Percentiles rank a stretch among this genome's conserved stretches.
Conservation (phyloP, 805 yeast genomes). For the Ogataea trehalophila region DNA sequence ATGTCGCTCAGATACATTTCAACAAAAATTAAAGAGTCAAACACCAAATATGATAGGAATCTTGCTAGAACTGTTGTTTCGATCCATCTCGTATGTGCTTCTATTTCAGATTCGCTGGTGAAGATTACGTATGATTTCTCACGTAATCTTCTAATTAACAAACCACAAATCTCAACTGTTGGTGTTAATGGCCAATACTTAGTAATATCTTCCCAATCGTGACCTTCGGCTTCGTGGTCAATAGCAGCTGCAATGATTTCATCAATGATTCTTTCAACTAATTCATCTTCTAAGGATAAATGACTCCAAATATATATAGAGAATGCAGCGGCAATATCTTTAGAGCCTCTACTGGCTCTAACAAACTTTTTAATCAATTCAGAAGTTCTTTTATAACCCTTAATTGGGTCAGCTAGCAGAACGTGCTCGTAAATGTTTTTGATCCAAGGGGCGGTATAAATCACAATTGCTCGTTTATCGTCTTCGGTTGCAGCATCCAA, state of each 20-base stretch:
- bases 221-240: conserved; percentile 73
- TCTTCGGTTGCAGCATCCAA: conserved; percentile 36
- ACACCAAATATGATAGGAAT: conserved; percentile 59
- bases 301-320: conserved; percentile 64
- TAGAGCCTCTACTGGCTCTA: conserved; percentile 47
- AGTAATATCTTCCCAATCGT: conserved; percentile 59
- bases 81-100: conserved; percentile 57
- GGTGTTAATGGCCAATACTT: conserved; percentile 62
- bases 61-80: conserved; percentile 67
- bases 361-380: conserved; percentile 60
- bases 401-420: conserved; percentile 46
- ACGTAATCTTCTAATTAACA: conserved; percentile 53
- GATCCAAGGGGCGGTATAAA: conserved; percentile 70
- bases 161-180: conserved; percentile 67
- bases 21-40: conserved; percentile 60
- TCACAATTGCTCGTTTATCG: conserved; percentile 37
- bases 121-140: conserved; percentile 47
- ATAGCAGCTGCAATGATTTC: conserved; percentile 71
- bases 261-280: conserved; percentile 57
- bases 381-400: conserved; percentile 57
- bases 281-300: conserved; percentile 54
- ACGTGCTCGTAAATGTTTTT: conserved; percentile 58
- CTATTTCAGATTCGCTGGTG: conserved; percentile 39
- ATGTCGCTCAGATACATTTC: conserved; percentile 69
- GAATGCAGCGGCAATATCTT: conserved; percentile 46